Conservation (phyloP, 805 yeast species). For the Dipodascopsis uninucleata region DNA sequence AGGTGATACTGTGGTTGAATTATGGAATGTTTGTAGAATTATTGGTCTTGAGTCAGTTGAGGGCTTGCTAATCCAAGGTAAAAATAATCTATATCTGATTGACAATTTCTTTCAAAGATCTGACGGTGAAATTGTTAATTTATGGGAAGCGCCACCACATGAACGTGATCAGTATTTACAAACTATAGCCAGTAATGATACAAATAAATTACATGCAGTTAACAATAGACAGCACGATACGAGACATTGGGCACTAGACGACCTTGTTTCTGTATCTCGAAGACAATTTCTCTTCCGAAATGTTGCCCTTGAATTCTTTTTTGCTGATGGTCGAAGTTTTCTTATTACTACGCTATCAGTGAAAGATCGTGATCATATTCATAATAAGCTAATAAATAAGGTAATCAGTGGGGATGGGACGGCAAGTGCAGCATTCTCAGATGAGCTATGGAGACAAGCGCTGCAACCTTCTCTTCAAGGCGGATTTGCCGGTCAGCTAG, state of each 20-base stretch:
- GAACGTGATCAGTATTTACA: slow-evolving; percentile 67
- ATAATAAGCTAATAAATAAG: slow-evolving; percentile 46
- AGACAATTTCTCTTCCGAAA: slow-evolving; percentile 74
- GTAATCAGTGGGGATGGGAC: slow-evolving; percentile 41
- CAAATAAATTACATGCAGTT: slow-evolving; percentile 26
- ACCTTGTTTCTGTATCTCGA: slow-evolving; percentile 62
- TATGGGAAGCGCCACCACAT: slow-evolving; percentile 58
- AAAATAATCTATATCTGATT: slow-evolving; percentile 59
- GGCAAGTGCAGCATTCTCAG: slow-evolving; percentile 32
- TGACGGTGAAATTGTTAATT: slow-evolving; percentile 57
- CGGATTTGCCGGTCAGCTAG: slow-evolving; percentile 35
- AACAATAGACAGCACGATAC: slow-evolving; percentile 23
- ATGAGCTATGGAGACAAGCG: slow-evolving; percentile 22
- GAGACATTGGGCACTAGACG: slow-evolving; percentile 53
- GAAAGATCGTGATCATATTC: slow-evolving; percentile 54
- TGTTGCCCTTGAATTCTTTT: slow-evolving; percentile 75
- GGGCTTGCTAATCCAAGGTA: slow-evolving; percentile 69
- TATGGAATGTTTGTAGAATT: slow-evolving; percentile 74
- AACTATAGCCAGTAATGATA: slow-evolving; percentile 50
- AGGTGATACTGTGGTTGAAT: slow-evolving; percentile 65
- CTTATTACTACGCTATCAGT: slow-evolving; percentile 60
- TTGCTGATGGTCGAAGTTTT: slow-evolving; percentile 66
- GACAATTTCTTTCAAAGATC: slow-evolving; percentile 59
- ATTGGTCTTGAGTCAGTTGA: slow-evolving; percentile 75
- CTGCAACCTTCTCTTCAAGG: slow-evolving; percentile 26